These are phyloP conservation scores for Ceratocystis cacaofunesta DNA, from an alignment of 2,329 filamentous ascomycete genomes.

Conservation along the genomic window DNA sequence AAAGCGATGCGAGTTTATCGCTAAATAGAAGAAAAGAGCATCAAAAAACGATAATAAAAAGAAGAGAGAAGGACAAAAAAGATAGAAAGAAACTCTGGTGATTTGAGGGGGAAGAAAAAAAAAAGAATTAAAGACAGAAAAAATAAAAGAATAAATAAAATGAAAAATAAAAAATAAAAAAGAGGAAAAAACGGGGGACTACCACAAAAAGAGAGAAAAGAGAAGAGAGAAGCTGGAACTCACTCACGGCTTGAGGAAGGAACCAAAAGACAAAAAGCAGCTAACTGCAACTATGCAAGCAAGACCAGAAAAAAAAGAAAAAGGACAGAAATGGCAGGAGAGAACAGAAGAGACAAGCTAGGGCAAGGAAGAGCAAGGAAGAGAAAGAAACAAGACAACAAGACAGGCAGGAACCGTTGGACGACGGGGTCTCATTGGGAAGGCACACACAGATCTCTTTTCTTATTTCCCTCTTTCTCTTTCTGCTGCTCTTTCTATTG, in stretches of 20 bases:
- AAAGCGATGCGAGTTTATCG: background rate
- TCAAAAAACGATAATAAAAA: background rate
- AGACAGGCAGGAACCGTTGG: background rate
- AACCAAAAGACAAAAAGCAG: background rate
- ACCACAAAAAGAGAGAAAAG: background rate
- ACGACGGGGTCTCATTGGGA: background rate
- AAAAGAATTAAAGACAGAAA: background rate
- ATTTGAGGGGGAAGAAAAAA: constrained; percentile 4
- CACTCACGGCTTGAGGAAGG: background rate
- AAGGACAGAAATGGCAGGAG: background rate
- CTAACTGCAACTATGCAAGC: background rate
- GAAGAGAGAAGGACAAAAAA: background rate
- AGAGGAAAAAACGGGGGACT: background rate
- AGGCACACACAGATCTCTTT: background rate
- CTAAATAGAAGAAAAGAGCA: background rate
- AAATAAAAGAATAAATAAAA: constrained; percentile 3
- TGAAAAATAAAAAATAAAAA: background rate
- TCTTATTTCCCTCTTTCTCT: background rate
- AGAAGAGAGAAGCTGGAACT: background rate
- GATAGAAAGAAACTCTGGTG: background rate
- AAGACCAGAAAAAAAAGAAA: background rate
- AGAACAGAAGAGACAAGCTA: background rate
- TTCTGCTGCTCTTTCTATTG: background rate
- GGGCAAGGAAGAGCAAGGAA: background rate
- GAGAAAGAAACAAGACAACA: constrained; percentile 6